Conservation (phyloP, 495 filamentous ascomycete species). For the Penicillium antarcticum region DNA sequence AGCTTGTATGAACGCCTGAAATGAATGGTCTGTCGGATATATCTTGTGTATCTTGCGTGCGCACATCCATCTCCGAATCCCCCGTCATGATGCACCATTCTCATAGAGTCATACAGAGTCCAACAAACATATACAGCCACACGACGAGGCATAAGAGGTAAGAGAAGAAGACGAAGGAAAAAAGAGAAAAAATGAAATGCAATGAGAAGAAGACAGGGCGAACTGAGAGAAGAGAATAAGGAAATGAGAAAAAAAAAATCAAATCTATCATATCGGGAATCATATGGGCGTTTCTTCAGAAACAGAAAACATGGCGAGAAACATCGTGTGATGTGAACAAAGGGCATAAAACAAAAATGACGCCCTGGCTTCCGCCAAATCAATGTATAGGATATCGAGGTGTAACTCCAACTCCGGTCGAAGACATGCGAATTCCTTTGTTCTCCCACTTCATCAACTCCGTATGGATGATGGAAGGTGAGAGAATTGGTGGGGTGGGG, state of each 20-base stretch:
- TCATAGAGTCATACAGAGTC: background rate
- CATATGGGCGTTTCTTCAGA: slow-evolving; percentile 8
- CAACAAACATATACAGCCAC: slow-evolving; percentile 2
- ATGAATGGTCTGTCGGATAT: slow-evolving; percentile 2
- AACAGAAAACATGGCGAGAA: slow-evolving; percentile 2
- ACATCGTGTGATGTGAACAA: slow-evolving; percentile 2
- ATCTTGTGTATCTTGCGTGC: background rate
- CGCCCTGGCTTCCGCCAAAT: background rate
- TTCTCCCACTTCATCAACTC: background rate
- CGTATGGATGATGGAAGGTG: background rate
- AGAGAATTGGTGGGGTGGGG: slow-evolving; percentile 1
- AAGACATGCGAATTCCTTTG: slow-evolving; percentile 7
- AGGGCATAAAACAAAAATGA: slow-evolving; percentile 2
- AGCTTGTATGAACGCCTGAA: background rate
- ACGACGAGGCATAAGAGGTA: background rate
- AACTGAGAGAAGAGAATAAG: too few species aligned
- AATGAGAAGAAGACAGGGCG: background rate
- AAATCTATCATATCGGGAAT: slow-evolving; percentile 15
- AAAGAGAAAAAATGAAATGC: background rate
- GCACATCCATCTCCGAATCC: background rate
- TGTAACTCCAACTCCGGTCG: slow-evolving; percentile 10
- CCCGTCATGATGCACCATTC: background rate
- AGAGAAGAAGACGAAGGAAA: background rate
- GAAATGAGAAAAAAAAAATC: background rate
- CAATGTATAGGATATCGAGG: slow-evolving; percentile 4